Evolutionary conservation across 805 yeast genomes (phyloP), one percentile per base, ranked within the genome.

Genomic region (Schizosaccharomyces lindneri): DNA sequence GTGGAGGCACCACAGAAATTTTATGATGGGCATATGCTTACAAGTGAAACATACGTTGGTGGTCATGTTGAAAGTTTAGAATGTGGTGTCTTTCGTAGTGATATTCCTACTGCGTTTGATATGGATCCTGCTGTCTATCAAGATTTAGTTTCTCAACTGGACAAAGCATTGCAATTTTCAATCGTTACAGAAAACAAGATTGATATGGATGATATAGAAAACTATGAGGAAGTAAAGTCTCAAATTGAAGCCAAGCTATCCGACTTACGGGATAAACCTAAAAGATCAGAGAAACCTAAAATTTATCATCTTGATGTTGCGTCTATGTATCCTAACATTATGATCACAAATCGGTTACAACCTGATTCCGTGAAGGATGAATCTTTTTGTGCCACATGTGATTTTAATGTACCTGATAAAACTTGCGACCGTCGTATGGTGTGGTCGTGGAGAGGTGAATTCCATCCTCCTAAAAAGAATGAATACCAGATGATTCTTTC

Each of bases 401-500:
- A 93, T 67, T 94, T 88, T 73, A 93, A 93, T 70, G 76, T 95
- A 63, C 97, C 97, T 0, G 97, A 95, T 4, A 93, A 93, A 68
- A 78, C 77, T 11, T 93, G 99, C 74, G 98, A 90, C 67, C 76
- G 99, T 68, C 75, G 90, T 62, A 73, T 93, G 62, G 85, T 89
- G 0, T 93, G 99, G 99, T 78, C 95, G 5, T 93, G 99, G 97
- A 81, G 99, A 75, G 99, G 97, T 61, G 98, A 93, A 67, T 94
- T 77, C 67, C 85, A 77, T 65, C 97, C 98, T 0, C 87, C 97
- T 0, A 83, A 86, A 69, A 82, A 81, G 79, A 88, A 84, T 68
- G 98, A 93, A 68, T 90, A 93, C 70, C 79, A 82, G 63, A 85
- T 88, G 94, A 82, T 93, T 51, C 86, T 85, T 69, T 77, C 90